phyloP scores from a whole-genome alignment of 345 rosid species.

The Syzygium jambos region DNA sequence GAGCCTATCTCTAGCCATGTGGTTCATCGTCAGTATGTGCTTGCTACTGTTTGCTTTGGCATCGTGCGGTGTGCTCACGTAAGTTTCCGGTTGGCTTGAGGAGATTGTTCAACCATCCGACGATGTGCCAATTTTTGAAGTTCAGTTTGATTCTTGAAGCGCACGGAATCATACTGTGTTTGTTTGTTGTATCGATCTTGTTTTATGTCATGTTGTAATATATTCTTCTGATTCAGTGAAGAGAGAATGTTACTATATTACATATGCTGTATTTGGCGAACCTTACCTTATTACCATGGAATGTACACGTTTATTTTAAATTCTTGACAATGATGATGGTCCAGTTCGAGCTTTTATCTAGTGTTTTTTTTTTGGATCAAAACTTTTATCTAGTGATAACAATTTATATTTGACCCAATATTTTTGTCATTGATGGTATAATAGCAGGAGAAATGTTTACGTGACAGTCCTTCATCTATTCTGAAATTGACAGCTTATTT shows the following conservation, averaged over 20 bases:
- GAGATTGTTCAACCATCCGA: background rate
- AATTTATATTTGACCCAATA: too few relatives aligned
- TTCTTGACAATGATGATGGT: too few relatives aligned
- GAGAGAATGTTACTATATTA: too few relatives aligned
- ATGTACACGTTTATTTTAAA: too few relatives aligned
- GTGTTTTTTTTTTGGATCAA: too few relatives aligned
- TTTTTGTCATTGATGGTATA: too few relatives aligned
- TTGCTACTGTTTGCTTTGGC: background rate
- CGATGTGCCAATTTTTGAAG: fast-evolving
- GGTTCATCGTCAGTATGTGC: background rate
- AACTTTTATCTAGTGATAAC: too few relatives aligned
- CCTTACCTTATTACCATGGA: background rate
- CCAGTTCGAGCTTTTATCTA: too few relatives aligned
- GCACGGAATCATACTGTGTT: fast-evolving
- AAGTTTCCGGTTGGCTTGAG: background rate
- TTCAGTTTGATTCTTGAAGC: background rate
- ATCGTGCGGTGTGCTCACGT: fast-evolving
- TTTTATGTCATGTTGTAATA: background rate
- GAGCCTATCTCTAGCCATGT: background rate
- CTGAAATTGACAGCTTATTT: too few relatives aligned
- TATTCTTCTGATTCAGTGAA: fast-evolving
- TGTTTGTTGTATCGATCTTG: too few relatives aligned
- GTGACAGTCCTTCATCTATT: too few relatives aligned
- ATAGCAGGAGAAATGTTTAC: too few relatives aligned
- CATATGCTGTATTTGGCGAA: fast-evolving